Evolutionary conservation across 345 rosid genomes (phyloP).

Genomic region (Salix exigua): DNA sequence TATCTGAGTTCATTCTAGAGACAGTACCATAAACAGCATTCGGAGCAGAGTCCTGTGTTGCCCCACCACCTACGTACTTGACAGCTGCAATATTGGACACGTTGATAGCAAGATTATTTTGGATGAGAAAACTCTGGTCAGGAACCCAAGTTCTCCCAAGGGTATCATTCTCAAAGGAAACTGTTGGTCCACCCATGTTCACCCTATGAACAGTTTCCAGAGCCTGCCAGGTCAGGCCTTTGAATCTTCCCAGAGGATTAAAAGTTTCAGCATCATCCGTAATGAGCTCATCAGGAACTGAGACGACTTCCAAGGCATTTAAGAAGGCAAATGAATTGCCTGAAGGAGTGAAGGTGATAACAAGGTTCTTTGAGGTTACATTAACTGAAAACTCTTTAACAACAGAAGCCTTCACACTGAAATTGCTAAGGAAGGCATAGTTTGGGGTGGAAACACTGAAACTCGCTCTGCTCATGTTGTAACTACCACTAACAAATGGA

Average conservation of each 20-base stretch:
- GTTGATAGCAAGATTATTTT: slow-evolving; percentile 35
- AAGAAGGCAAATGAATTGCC: slow-evolving; percentile 56
- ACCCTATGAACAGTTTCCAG: slow-evolving; percentile 69
- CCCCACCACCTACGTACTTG: slow-evolving; percentile 38
- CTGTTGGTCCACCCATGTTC: slow-evolving; percentile 80
- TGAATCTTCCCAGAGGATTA: slow-evolving; percentile 33
- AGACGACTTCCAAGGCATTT: slow-evolving; percentile 77
- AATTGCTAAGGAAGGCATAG: slow-evolving; percentile 51
- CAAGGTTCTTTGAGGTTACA: slow-evolving; percentile 44
- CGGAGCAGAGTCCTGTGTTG: slow-evolving; percentile 62
- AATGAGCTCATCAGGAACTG: slow-evolving; percentile 62
- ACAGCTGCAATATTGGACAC: slow-evolving; percentile 48
- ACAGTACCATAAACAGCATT: slow-evolving; percentile 66
- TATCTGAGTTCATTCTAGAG: slow-evolving; percentile 48
- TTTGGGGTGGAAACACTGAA: slow-evolving; percentile 56
- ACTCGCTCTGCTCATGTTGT: slow-evolving; percentile 50
- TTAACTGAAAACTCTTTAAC: slow-evolving; percentile 71
- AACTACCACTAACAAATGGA: slow-evolving; percentile 51
- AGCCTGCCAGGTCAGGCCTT: slow-evolving; percentile 52
- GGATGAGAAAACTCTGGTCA: slow-evolving; percentile 41
- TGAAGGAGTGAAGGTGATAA: slow-evolving; percentile 57
- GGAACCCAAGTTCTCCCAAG: slow-evolving; percentile 81
- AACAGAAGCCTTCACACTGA: slow-evolving; percentile 29
- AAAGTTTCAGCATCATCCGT: slow-evolving; percentile 28
- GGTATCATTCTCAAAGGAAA: slow-evolving; percentile 55